A percentile compares a stretch with the other conserved stretches of the same genome.
phyloP scores from a whole-genome alignment of 306 rosid species.

The Urtica urens region DNA sequence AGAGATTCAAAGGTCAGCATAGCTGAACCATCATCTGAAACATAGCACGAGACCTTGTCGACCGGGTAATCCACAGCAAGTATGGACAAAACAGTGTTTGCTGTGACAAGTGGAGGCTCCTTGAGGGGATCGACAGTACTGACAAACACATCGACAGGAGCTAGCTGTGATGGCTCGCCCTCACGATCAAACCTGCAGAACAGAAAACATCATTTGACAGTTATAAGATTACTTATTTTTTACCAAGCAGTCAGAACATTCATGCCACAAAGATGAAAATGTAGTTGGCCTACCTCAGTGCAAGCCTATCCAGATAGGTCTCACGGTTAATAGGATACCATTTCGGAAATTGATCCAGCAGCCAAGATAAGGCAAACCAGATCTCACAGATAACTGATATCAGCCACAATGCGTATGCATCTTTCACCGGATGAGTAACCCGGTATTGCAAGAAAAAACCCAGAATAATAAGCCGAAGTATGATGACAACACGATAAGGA shows the following conservation, averaged over 20 bases:
- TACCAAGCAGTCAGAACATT: background rate
- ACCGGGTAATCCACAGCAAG: constrained; percentile 98
- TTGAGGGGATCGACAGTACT: constrained; percentile 99
- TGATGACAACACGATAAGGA: constrained; percentile 83
- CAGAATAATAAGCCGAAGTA: constrained; percentile 88
- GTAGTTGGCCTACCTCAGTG: constrained; percentile 49
- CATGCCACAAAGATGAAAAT: background rate
- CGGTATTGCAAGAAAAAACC: constrained; percentile 95
- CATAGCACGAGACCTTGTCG: constrained; percentile 99
- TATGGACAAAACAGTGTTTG: constrained; percentile 98
- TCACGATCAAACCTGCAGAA: constrained; percentile 78
- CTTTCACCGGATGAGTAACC: constrained; percentile 87
- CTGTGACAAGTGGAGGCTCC: constrained; percentile 94
- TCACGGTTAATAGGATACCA: constrained; percentile 92
- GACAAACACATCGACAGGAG: constrained; percentile 84
- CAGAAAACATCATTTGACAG: constrained; percentile 17
- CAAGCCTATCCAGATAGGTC: constrained; percentile 86
- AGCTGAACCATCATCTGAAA: constrained; percentile 98
- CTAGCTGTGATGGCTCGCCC: constrained; percentile 93
- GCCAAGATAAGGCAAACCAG: constrained; percentile 98
- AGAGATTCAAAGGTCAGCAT: constrained; percentile 95
- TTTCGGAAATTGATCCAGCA: constrained; percentile 98
- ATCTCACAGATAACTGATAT: constrained; percentile 97
- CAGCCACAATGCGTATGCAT: constrained; percentile 87
- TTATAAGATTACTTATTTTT: background rate